Percentiles rank a stretch among this genome's conserved stretches.
These are phyloP conservation scores for Nicotiana obtusifolia DNA, from an alignment of 257 asterid species.

Conservation along the genomic window DNA sequence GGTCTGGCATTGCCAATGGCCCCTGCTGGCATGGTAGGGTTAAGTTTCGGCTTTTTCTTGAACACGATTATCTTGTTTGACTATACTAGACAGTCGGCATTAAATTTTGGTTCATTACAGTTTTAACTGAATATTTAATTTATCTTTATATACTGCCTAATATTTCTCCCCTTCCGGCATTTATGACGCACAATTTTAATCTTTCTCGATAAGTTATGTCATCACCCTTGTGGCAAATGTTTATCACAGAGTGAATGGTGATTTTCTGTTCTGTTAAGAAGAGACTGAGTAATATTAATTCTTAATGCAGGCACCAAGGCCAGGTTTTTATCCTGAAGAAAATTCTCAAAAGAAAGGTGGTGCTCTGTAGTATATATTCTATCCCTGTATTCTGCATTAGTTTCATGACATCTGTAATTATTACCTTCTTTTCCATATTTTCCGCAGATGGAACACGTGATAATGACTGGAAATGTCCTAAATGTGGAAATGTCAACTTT, in stretches of 20 bases:
- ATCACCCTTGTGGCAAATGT: neutral
- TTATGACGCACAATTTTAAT: neutral
- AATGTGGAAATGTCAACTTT: conserved; percentile 82
- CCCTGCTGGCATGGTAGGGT: conserved; percentile 55
- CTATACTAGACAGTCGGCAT: neutral
- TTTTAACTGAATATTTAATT: neutral
- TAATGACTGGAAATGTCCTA: conserved; percentile 88
- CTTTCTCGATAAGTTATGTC: neutral
- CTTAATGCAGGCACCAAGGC: conserved; percentile 60
- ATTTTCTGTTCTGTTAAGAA: neutral
- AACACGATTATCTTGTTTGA: neutral
- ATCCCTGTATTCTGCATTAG: conserved; percentile 3
- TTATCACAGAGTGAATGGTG: neutral
- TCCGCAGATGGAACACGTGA: conserved; percentile 72
- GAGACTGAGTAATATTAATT: neutral
- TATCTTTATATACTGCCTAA: neutral
- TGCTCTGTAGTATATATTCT: conserved; percentile 21
- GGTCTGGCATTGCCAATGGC: conserved; percentile 62
- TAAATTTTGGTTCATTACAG: neutral
- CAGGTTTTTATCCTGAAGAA: conserved; percentile 61
- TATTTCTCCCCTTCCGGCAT: neutral
- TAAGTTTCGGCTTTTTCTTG: neutral
- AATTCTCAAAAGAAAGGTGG: conserved; percentile 50
- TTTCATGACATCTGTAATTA: neutral
- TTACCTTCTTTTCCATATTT: conserved; percentile 13